phyloP scores from a whole-genome alignment of 768 basidiomycete genomes.

The Filobasidium floriforme region DNA sequence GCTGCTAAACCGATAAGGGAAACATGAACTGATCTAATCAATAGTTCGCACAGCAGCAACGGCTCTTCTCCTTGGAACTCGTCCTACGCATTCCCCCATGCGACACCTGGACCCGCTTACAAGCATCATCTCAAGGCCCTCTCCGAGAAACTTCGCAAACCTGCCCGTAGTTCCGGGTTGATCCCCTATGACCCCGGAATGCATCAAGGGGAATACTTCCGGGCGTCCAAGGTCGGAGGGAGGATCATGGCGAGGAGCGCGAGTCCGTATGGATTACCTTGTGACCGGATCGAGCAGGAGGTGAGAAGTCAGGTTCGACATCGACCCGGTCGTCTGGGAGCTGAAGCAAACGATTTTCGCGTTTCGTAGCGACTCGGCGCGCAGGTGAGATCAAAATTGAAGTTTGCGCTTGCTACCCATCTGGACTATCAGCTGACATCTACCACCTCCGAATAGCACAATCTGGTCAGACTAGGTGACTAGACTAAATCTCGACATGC shows the following conservation, averaged over 20 bases:
- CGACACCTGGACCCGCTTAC: too few species aligned
- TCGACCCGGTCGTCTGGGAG: too few species aligned
- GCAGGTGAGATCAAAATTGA: neutral
- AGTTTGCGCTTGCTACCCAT: neutral
- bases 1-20: too few species aligned
- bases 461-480: neutral
- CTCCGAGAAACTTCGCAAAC: too few species aligned
- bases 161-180: neutral
- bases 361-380: neutral
- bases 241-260: conserved; percentile 1
- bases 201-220: conserved; percentile 1
- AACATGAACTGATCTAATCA: too few species aligned
- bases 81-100: too few species aligned
- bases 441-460: neutral
- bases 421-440: neutral
- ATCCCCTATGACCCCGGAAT: conserved; percentile 1
- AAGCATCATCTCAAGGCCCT: too few species aligned
- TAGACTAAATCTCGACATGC: neutral
- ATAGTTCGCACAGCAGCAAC: too few species aligned
- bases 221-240: neutral
- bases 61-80: too few species aligned
- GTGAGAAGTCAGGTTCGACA: too few species aligned
- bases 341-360: neutral
- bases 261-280: conserved; percentile 8
- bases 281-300: conserved; percentile 9